These are phyloP conservation scores for Escallonia rubra DNA, from an alignment of 129 eudicot species.

Conservation along the genomic window DNA sequence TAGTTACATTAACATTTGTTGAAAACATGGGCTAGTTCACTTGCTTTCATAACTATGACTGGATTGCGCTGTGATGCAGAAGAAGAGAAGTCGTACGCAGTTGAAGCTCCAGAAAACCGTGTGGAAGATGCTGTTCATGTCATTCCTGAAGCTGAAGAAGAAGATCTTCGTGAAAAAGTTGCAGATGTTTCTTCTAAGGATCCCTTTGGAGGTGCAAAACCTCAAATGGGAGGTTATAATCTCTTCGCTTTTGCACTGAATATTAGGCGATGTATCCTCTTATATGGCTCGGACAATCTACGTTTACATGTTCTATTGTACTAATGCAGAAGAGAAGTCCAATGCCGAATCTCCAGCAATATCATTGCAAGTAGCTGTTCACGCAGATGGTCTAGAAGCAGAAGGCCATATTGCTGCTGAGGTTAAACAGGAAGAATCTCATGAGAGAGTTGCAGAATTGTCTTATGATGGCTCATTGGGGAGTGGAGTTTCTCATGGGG, in stretches of 20 bases:
- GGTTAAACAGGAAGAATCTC: slow-evolving; percentile 6
- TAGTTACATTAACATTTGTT: too few relatives aligned
- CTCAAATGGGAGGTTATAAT: not conserved
- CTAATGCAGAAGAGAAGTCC: too few relatives aligned
- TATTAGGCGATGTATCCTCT: too few relatives aligned
- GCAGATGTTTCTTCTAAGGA: not conserved
- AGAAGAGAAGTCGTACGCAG: slow-evolving; percentile 12
- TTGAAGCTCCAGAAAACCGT: slow-evolving; percentile 8
- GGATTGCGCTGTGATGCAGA: slow-evolving; percentile 12
- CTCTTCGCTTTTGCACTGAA: too few relatives aligned
- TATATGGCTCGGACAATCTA: too few relatives aligned
- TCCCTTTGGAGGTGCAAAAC: slow-evolving; percentile 3
- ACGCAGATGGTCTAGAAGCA: slow-evolving; percentile 5
- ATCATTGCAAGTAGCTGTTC: not conserved
- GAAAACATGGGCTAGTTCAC: not conserved
- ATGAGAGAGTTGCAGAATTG: slow-evolving; percentile 5
- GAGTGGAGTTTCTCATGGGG: not conserved
- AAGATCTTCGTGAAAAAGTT: slow-evolving; percentile 11
- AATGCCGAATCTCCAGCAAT: too few relatives aligned
- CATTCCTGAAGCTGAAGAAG: slow-evolving; percentile 1
- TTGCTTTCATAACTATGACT: not conserved
- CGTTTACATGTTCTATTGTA: too few relatives aligned
- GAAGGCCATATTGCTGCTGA: not conserved
- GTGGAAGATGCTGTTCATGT: not conserved
- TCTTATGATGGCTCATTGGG: not conserved